phyloP scores from a whole-genome alignment of 176 grass and related monocot genomes.

The Saccharum officinarum region DNA sequence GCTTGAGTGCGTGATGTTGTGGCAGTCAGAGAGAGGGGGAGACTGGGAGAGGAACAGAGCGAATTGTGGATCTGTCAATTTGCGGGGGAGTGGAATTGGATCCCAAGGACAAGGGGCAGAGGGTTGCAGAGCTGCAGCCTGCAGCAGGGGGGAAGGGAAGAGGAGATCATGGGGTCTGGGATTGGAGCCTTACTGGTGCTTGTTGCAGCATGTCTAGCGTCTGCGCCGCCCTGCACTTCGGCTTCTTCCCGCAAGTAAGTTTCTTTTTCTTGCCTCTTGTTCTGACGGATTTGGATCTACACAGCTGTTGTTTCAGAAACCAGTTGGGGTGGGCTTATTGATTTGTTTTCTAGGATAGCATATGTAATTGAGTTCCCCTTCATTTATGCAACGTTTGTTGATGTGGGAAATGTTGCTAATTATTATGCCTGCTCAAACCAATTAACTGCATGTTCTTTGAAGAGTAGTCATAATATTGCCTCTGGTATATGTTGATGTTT shows the following conservation, averaged over 20 bases:
- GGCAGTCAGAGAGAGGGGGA: neutral
- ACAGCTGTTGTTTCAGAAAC: neutral
- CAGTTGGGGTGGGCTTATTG: neutral
- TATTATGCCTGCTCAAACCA: neutral
- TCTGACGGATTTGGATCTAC: constrained; percentile 2
- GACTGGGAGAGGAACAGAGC: neutral
- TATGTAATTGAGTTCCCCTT: neutral
- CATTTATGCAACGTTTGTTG: constrained; percentile 10
- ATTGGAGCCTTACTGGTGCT: constrained; percentile 15
- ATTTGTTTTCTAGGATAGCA: neutral
- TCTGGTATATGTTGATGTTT: neutral
- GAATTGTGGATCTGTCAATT: constrained; percentile 2
- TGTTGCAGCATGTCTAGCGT: constrained; percentile 1
- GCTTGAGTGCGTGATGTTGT: neutral
- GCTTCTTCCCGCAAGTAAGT: constrained; percentile 41
- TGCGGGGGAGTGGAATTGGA: constrained; percentile 20
- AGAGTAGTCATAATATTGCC: neutral
- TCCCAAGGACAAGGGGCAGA: neutral
- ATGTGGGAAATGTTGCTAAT: neutral
- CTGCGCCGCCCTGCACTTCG: neutral
- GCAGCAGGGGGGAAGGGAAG: neutral
- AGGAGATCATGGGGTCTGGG: constrained; percentile 28
- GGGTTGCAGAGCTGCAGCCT: neutral
- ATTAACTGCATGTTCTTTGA: neutral
- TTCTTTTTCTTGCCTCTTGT: neutral